Evolutionary conservation across 768 basidiomycete species (phyloP).

Genomic region (Termitomyces sp.): DNA sequence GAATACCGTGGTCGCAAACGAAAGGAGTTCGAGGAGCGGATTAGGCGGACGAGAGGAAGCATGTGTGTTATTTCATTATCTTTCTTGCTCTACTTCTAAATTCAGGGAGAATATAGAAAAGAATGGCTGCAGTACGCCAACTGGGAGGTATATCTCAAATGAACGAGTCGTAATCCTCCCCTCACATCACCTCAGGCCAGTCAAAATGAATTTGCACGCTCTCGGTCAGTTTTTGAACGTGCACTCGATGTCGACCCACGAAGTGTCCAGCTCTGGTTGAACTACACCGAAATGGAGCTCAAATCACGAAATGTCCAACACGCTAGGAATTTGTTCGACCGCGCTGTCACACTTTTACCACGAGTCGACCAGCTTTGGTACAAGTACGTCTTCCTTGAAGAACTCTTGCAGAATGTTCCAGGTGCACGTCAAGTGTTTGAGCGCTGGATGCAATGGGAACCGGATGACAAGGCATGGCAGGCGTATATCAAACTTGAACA

Average conservation of each 20-base stretch:
- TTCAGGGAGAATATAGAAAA: conserved; percentile 41
- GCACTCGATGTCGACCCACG: conserved; percentile 94
- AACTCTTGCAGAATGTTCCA: conserved; percentile 91
- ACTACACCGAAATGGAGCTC: conserved; percentile 95
- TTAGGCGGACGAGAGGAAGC: conserved; percentile 71
- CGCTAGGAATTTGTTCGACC: conserved; percentile 93
- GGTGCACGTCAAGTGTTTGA: conserved; percentile 98
- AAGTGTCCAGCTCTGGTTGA: conserved; percentile 87
- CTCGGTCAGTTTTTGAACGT: conserved; percentile 93
- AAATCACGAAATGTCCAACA: conserved; percentile 98
- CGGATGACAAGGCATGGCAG: conserved; percentile 99
- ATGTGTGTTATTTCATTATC: conserved; percentile 44
- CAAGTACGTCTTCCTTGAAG: conserved; percentile 98
- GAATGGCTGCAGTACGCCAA: conserved; percentile 86
- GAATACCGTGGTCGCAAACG: conserved; percentile 92
- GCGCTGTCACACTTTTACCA: conserved; percentile 93
- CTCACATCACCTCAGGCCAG: conserved; percentile 46
- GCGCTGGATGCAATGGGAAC: conserved; percentile 99
- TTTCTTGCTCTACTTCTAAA: neutral
- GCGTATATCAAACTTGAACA: conserved; percentile 99
- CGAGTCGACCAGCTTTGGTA: conserved; percentile 98
- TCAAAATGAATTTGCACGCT: conserved; percentile 94
- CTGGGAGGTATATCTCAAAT: conserved; percentile 57
- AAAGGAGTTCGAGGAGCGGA: conserved; percentile 91
- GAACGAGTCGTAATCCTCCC: neutral